Conservation (phyloP, 75 land plant species). For the Larix kaempferi region DNA sequence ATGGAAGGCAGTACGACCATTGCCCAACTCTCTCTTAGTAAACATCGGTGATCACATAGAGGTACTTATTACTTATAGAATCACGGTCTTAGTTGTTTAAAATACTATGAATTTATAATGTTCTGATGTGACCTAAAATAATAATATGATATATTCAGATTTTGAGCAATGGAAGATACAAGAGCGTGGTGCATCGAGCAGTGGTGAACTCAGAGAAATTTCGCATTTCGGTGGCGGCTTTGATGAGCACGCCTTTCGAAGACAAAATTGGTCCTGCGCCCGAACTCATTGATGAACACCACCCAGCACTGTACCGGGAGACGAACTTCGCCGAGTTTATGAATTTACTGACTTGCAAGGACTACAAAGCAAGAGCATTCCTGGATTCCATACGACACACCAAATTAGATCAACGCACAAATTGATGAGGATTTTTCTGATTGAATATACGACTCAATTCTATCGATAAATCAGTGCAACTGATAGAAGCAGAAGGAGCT, state of each 20-base stretch:
- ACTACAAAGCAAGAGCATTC: slow-evolving; percentile 36
- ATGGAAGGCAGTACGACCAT: slow-evolving; percentile 30
- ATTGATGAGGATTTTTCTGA: no score
- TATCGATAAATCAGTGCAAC: no score
- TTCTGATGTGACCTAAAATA: no score
- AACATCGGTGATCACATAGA: slow-evolving; percentile 64
- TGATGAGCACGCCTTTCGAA: slow-evolving; percentile 46
- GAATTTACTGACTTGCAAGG: slow-evolving; percentile 25
- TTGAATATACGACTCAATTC: no score
- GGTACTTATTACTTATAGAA: slow-evolving; percentile 11
- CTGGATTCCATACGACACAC: slow-evolving; percentile 16
- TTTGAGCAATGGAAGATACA: slow-evolving; percentile 74
- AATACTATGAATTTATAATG: no score
- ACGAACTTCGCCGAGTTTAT: slow-evolving; percentile 58
- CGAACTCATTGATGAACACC: slow-evolving; percentile 36
- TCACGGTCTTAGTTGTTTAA: no score
- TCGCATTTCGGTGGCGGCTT: slow-evolving; percentile 63
- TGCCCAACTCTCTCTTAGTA: slow-evolving; percentile 27
- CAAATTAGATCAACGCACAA: no score
- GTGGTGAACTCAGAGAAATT: slow-evolving; percentile 51
- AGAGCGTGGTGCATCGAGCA: slow-evolving; percentile 79
- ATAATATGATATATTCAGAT: slow-evolving; percentile 30
- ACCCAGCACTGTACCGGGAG: slow-evolving; percentile 50
- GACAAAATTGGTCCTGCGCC: slow-evolving; percentile 38
- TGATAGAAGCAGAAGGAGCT: no score